Conservation (phyloP, 208 protist genomes). For the Trichomonas vaginalis region DNA sequence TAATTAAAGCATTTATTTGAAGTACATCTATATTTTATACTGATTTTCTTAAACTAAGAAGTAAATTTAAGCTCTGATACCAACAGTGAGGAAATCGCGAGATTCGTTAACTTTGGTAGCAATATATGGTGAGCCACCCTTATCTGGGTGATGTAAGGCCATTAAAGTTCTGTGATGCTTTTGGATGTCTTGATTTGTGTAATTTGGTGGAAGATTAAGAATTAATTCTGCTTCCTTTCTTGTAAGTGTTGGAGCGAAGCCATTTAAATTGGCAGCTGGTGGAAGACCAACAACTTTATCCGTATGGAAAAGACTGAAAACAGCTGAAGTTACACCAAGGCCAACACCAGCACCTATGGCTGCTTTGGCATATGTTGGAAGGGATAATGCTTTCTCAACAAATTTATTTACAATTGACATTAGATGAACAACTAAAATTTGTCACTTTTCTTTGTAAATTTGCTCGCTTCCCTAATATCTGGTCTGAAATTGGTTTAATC, state of each 20-base stretch:
- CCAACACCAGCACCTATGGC: neutral
- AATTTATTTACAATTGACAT: neutral
- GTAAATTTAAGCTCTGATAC: neutral
- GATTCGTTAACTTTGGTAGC: conserved; percentile 18
- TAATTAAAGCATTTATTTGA: neutral
- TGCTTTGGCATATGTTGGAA: neutral
- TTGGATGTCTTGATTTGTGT: neutral
- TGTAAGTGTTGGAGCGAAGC: neutral
- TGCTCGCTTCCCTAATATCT: no score
- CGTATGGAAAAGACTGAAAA: neutral
- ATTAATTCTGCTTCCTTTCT: neutral
- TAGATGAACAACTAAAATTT: no score
- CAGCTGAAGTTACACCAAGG: neutral
- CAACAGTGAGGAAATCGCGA: neutral
- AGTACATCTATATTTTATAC: neutral
- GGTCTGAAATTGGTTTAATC: no score
- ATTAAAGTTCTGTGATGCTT: neutral
- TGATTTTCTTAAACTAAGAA: neutral
- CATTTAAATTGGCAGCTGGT: neutral
- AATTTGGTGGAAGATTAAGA: neutral
- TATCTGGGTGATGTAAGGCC: conserved; percentile 12
- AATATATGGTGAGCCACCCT: neutral
- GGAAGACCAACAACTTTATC: neutral
- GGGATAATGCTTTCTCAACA: neutral
- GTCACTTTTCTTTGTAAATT: no score